Evolutionary conservation across 1,284 basidiomycete genomes (phyloP).

Genomic region (Ganoderma lingzhi): DNA sequence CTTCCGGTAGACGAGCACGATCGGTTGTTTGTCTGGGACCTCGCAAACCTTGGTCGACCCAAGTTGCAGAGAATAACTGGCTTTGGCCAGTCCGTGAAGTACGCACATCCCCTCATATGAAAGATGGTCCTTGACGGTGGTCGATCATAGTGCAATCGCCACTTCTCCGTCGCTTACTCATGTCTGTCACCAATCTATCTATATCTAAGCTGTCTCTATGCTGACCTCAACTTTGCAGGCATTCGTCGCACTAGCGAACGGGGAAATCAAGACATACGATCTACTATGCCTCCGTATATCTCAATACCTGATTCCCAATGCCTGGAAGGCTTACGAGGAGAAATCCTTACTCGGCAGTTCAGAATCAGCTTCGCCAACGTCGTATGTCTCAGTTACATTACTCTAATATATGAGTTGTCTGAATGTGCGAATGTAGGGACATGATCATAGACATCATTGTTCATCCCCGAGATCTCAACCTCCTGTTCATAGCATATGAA

Average conservation of each 20-base stretch:
- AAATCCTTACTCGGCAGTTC: slow-evolving; percentile 56
- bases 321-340: slow-evolving; percentile 82
- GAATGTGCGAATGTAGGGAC: slow-evolving; percentile 41
- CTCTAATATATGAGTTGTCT: not conserved
- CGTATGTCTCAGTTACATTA: slow-evolving; percentile 46
- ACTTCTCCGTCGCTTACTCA: slow-evolving; percentile 82
- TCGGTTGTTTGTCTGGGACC: slow-evolving; percentile 75
- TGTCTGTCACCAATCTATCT: slow-evolving; percentile 54
- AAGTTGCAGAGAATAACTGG: slow-evolving; percentile 60
- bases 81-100: slow-evolving; percentile 60
- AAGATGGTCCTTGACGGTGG: slow-evolving; percentile 21
- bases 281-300: slow-evolving; percentile 70
- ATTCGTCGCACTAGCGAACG: slow-evolving; percentile 65
- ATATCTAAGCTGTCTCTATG: not conserved
- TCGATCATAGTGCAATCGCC: slow-evolving; percentile 57
- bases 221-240: slow-evolving; percentile 49
- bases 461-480: slow-evolving; percentile 85
- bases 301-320: slow-evolving; percentile 71
- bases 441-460: slow-evolving; percentile 67
- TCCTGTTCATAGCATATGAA: slow-evolving; percentile 85
- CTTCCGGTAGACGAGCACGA: slow-evolving; percentile 64
- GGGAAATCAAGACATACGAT: slow-evolving; percentile 76
- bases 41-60: slow-evolving; percentile 61
- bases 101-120: slow-evolving; percentile 26
- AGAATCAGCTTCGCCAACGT: slow-evolving; percentile 24